Base-by-base conservation (phyloP, 371 early-diverging fungal genomes). In the Lichtheimia corymbifera region DNA sequence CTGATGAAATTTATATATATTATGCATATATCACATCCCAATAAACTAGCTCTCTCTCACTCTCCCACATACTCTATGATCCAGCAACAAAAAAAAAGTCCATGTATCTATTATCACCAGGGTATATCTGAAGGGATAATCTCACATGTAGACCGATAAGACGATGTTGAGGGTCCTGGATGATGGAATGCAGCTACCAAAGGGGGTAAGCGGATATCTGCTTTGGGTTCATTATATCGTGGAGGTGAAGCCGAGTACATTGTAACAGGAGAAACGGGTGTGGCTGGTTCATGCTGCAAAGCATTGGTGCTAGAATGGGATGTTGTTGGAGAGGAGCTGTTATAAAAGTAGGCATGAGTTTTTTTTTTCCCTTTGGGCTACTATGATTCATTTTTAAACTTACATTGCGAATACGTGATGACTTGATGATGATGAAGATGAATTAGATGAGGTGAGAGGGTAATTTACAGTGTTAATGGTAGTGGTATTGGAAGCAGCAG, bases 1-100 rank as follows among this genome's bases (percentile, higher is more conserved):
- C 45, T 66, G 55, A 66, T 66, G 55, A 66, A 51, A 18, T 54
- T 25, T 28, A 44, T 20, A 44, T 20, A 53, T 50, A 41, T 55
- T 17, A 20, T 52, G 50, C 51, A 15, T 20, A 49, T 56, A 41
- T 27, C 49, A 30, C 35, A 45, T 49, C 14, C 13, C 49, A 30
- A 25, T 47, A 45, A 35, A 53, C 40, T 55, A 53, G 25, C n/a
- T 53, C 40, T 53, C 5, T 50, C 12, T 30, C 14, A 13, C 11
- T 49, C 17, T n/a, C 14, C 0, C 27, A 14, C 27, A 44, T 5
- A 41, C 30, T 35, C 40, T 50, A 59, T 13, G 22, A 22, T 22
- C 22, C 22, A 22, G 22, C 22, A 22, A 2, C 22, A 22, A 22
- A 22, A 22, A 22, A 22, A 22, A 22, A 2, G 22, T 22, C 22